Conservation (phyloP, 2,329 filamentous ascomycete genomes). For the Nigrospora oryzae region DNA sequence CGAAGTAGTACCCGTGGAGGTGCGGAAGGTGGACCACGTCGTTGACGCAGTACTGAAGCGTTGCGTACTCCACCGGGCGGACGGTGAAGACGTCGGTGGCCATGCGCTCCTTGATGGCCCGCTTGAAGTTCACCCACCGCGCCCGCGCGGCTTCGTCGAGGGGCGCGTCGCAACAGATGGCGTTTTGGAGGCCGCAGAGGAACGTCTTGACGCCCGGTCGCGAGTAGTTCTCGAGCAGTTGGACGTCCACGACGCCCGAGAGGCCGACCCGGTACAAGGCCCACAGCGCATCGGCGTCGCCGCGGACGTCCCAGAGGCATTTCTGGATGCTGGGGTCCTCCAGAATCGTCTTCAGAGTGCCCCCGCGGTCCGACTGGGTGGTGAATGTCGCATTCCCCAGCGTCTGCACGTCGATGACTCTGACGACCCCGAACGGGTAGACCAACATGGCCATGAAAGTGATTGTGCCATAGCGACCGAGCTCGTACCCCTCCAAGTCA, state of each 20-base stretch:
- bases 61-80: conserved; percentile 6
- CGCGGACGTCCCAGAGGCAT: conserved; percentile 16
- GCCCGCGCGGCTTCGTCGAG: too few relatives aligned
- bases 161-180: not conserved
- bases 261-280: conserved; percentile 11
- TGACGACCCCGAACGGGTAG: not conserved
- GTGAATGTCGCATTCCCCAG: conserved; percentile 9
- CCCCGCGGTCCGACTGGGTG: not conserved
- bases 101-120: conserved; percentile 2
- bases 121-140: too few relatives aligned
- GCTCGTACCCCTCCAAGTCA: conserved; percentile 9
- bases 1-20: not conserved
- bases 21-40: conserved; percentile 8
- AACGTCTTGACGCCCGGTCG: conserved; percentile 7
- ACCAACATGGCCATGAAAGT: conserved; percentile 9
- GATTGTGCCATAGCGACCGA: conserved; percentile 11
- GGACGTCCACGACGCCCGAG: conserved; percentile 15
- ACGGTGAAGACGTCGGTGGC: conserved; percentile 3
- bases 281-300: conserved; percentile 17
- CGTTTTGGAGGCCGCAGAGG: conserved; percentile 6
- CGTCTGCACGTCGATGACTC: conserved; percentile 13
- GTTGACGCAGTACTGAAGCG: conserved; percentile 7
- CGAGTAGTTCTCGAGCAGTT: conserved; percentile 19
- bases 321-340: conserved; percentile 11
- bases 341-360: conserved; percentile 10